Conservation (phyloP, 1,139 yeast genomes). For the Wickerhamomyces sp. region DNA sequence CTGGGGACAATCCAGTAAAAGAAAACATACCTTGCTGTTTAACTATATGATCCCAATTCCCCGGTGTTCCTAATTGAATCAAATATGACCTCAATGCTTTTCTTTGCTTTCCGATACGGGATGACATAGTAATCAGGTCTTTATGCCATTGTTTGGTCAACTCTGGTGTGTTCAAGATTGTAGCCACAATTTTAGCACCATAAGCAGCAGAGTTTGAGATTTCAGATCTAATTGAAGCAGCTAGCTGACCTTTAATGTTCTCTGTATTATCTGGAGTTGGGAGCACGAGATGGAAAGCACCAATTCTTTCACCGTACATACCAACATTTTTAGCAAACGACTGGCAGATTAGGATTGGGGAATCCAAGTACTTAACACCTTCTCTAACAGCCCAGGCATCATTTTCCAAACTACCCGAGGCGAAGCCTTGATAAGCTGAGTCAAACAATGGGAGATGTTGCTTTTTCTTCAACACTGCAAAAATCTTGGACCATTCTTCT, state of each 20-base stretch:
- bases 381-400: conserved; percentile 87
- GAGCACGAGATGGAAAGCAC: conserved; percentile 76
- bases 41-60: conserved; percentile 90
- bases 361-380: conserved; percentile 52
- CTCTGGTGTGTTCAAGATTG: conserved; percentile 59
- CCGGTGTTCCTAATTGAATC: conserved; percentile 68
- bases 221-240: conserved; percentile 74
- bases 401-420: conserved; percentile 76
- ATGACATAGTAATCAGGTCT: conserved; percentile 85
- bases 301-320: conserved; percentile 96
- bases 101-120: conserved; percentile 80
- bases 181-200: conserved; percentile 89
- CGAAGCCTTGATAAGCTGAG: conserved; percentile 97
- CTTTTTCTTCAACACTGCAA: conserved; percentile 50
- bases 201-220: conserved; percentile 93
- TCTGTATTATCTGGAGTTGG: conserved; percentile 36
- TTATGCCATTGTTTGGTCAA: conserved; percentile 77
- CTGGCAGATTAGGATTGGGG: conserved; percentile 74
- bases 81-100: conserved; percentile 55
- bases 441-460: conserved; percentile 84
- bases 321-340: conserved; percentile 98
- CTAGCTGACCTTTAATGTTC: conserved; percentile 71
- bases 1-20: conserved; percentile 77
- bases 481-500: conserved; percentile 78
- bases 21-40: conserved; percentile 96